Evolutionary conservation across 2,329 filamentous ascomycete genomes (phyloP), one percentile per base, ranked within the genome.

Genomic region (Scedosporium apiospermum): DNA sequence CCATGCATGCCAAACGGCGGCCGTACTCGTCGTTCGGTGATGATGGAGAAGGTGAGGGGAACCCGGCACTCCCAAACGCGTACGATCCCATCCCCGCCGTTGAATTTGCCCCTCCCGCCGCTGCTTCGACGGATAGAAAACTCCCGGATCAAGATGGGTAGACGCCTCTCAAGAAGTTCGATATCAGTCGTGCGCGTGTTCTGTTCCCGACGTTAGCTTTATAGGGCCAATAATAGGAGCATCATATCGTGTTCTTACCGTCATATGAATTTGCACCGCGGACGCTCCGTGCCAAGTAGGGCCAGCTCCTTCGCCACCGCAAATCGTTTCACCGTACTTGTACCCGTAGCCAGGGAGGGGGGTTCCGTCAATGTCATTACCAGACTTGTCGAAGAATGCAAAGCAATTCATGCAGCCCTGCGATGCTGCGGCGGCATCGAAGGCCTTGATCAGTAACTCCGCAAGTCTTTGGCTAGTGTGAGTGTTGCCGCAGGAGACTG

Each of bases 311-410:
- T 82, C 85, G 0, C 90, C 90, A 46, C 90, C 90, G 0, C 88
- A 87, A 65, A 95, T 92, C 5, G 90, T 93, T 73, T 95, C 90
- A 72, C 93, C 93, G 77, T 93, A 95, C 9, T 90, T 90, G 70
- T 95, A 95, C 3, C 23, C 23, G 3, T 23, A 23, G 0, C 90
- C 90, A 10, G 21, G 18, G 6, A 66, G 64, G 38, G 69, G 67
- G 59, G 84, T 67, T 46, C 71, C 71, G 4, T 65, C 85, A n/a
- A 85, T 79, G 23, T 23, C 23, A 3, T 23, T 23, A 23, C 23
- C 23, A 3, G 23, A 23, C n/a, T 81, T 80, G 62, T 83, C 80
- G 65, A 89, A 90, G 69, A 95, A 95, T 0, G 90, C 93, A 5
- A 95, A 80, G 72, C 93, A 93, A 74, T 95, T 95, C 73, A 87